Conservation (phyloP, 78 protist genomes). For the Salpingoeca rosetta region DNA sequence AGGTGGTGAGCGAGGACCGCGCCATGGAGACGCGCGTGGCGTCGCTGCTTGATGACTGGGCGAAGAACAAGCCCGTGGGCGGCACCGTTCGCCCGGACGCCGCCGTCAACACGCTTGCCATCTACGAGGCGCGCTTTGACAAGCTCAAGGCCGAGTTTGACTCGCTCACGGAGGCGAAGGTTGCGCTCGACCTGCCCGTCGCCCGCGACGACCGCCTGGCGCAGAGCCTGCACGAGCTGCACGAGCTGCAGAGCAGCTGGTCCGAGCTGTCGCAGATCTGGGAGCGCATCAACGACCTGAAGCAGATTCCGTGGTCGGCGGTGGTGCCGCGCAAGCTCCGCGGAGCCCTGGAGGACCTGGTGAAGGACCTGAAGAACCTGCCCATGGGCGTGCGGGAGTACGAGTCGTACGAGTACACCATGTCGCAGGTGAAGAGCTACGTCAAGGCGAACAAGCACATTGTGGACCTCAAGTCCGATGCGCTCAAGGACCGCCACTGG, state of each 20-base stretch:
- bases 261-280: conserved; percentile 45
- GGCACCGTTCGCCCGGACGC: conserved; percentile 44
- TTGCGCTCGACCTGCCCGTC: conserved; percentile 53
- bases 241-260: conserved; percentile 68
- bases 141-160: conserved; percentile 41
- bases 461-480: conserved; percentile 59
- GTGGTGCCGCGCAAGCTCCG: conserved; percentile 59
- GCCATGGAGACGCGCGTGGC: background rate
- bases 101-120: conserved; percentile 32
- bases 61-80: conserved; percentile 49
- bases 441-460: conserved; percentile 51
- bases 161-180: conserved; percentile 50
- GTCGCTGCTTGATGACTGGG: conserved; percentile 22
- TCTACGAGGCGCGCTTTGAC: conserved; percentile 35
- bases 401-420: conserved; percentile 62
- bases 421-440: conserved; percentile 21
- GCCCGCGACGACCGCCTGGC: conserved; percentile 30
- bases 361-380: conserved; percentile 41
- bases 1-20: conserved; percentile 40
- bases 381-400: conserved; percentile 68
- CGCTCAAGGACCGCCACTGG: conserved; percentile 85
- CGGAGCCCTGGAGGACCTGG: conserved; percentile 21
- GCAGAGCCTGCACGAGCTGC: conserved; percentile 57
- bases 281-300: conserved; percentile 45
- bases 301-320: conserved; percentile 75